phyloP scores from a whole-genome alignment of 495 filamentous ascomycete species.

The Bryoglossum gracile region DNA sequence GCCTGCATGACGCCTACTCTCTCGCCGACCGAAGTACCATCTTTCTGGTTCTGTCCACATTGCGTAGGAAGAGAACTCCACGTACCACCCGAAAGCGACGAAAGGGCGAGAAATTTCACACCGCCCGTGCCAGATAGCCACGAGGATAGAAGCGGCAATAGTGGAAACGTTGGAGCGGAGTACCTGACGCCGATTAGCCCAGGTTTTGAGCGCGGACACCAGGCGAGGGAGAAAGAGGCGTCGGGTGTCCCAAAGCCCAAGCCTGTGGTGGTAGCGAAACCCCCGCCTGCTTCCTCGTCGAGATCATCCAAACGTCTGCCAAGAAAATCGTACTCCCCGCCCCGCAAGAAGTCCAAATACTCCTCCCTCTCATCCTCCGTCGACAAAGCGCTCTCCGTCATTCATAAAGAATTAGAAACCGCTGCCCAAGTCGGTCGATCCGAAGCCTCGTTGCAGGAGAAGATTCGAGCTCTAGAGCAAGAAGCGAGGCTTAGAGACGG shows the following conservation, averaged over 20 bases:
- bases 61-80: constrained; percentile 14
- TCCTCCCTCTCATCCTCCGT: constrained; percentile 10
- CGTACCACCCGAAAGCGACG: constrained; percentile 6
- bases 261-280: too few species aligned
- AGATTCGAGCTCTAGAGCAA: constrained; percentile 13
- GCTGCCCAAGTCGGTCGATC: constrained; percentile 7
- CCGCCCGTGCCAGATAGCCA: too few species aligned
- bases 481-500: constrained; percentile 13
- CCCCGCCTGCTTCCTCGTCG: too few species aligned
- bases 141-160: too few species aligned
- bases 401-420: constrained; percentile 17
- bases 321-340: constrained; percentile 7
- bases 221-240: too few species aligned
- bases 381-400: constrained; percentile 15
- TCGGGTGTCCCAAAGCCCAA: too few species aligned
- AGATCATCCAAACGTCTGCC: background rate
- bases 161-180: too few species aligned
- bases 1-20: constrained; percentile 13
- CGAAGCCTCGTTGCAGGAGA: constrained; percentile 4
- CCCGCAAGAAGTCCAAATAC: constrained; percentile 16
- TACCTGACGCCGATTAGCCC: too few species aligned
- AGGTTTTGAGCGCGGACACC: too few species aligned
- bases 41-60: constrained; percentile 20
- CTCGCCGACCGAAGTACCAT: constrained; percentile 5
- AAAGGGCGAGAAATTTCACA: too few species aligned